Percentiles rank a stretch among this genome's conserved stretches.
These are phyloP conservation scores for Thyridium curvatum DNA, from an alignment of 2,329 filamentous ascomycete genomes.

Conservation along the genomic window DNA sequence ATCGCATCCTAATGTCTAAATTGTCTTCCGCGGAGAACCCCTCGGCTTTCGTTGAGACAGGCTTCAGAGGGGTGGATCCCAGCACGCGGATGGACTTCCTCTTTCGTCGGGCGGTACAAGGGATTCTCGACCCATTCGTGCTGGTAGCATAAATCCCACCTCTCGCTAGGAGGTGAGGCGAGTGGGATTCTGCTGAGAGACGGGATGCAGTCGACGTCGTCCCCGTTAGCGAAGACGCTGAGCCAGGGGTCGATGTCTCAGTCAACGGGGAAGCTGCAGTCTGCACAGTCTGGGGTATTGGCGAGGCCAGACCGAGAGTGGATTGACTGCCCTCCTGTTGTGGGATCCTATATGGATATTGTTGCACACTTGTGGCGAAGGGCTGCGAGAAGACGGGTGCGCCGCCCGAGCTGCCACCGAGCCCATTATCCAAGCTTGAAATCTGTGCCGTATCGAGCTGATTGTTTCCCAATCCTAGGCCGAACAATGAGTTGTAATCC, in stretches of 20 bases:
- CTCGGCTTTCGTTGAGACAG: neutral
- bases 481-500: constrained; percentile 11
- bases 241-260: no score
- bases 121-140: constrained; percentile 5
- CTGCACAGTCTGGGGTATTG: no score
- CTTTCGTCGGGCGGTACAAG: constrained; percentile 4
- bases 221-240: neutral
- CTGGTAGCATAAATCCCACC: constrained; percentile 8
- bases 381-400: no score
- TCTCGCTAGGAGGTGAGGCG: neutral
- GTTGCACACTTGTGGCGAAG: no score
- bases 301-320: no score
- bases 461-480: neutral
- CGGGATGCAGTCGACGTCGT: constrained; percentile 1
- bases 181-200: neutral
- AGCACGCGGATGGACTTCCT: neutral
- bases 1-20: neutral
- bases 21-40: neutral
- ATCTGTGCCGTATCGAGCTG: no score
- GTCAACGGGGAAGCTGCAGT: no score
- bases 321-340: no score
- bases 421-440: no score
- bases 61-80: constrained; percentile 1
- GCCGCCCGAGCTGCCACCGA: no score
- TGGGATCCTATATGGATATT: no score